phyloP scores from a whole-genome alignment of 1,139 yeast species.

The Yamadazyma sp. region DNA sequence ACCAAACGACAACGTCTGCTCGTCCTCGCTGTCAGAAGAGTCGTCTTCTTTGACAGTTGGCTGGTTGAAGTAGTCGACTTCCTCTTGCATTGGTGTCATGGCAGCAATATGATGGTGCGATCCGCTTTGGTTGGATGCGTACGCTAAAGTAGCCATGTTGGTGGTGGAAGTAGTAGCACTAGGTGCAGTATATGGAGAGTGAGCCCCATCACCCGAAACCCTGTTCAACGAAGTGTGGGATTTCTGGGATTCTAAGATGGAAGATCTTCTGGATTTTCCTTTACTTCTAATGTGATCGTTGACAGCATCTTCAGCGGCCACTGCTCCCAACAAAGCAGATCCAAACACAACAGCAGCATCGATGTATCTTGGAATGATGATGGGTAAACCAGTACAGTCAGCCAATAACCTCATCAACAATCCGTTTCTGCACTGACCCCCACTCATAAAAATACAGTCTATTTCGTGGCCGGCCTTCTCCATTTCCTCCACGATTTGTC shows the following conservation, averaged over 20 bases:
- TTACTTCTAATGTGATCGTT: slow-evolving; percentile 33
- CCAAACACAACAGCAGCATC: slow-evolving; percentile 98
- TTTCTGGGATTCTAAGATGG: slow-evolving; percentile 31
- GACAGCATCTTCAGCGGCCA: slow-evolving; percentile 70
- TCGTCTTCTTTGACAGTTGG: slow-evolving; percentile 20
- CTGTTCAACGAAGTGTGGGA: slow-evolving; percentile 32
- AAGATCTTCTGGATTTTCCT: slow-evolving; percentile 42
- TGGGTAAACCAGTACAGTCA: slow-evolving; percentile 90
- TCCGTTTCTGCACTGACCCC: slow-evolving; percentile 95
- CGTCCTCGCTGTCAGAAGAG: slow-evolving; percentile 38
- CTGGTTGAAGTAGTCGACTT: slow-evolving; percentile 48
- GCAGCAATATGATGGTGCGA: slow-evolving; percentile 55
- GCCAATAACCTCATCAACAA: slow-evolving; percentile 86
- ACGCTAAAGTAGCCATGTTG: slow-evolving; percentile 55
- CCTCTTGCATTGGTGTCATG: slow-evolving; percentile 54
- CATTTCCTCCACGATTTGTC: slow-evolving; percentile 90
- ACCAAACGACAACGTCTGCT: slow-evolving; percentile 57
- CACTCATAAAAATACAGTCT: slow-evolving; percentile 80
- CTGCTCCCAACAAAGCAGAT: slow-evolving; percentile 91
- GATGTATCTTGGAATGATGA: slow-evolving; percentile 88
- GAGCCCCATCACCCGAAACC: slow-evolving; percentile 25
- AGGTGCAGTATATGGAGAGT: slow-evolving; percentile 77
- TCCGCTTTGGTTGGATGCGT: slow-evolving; percentile 33
- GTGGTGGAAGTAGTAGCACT: slow-evolving; percentile 64
- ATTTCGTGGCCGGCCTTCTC: slow-evolving; percentile 75